Evolutionary conservation across 176 grass and related monocot genomes (phyloP).

Genomic region (Coix lacrymajobi): DNA sequence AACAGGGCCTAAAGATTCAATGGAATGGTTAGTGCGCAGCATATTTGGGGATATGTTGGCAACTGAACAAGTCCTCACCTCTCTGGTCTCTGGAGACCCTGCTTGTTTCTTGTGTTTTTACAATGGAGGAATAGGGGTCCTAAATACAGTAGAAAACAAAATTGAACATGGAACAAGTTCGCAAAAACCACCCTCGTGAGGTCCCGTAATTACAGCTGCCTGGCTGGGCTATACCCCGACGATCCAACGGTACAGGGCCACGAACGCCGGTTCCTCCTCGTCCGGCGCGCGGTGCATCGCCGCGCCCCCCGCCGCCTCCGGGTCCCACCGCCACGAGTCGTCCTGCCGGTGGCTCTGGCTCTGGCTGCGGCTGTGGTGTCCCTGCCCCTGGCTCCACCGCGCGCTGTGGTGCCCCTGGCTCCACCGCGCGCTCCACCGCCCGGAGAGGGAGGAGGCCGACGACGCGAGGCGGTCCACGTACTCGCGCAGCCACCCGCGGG

Average conservation of each 20-base stretch:
- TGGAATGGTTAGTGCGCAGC: too few species aligned
- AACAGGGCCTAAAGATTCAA: too few species aligned
- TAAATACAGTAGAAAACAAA: slow-evolving; percentile 12
- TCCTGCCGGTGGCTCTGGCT: slow-evolving; percentile 28
- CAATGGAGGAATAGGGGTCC: slow-evolving; percentile 3
- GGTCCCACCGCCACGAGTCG: slow-evolving; percentile 60
- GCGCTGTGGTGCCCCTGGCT: slow-evolving; percentile 48
- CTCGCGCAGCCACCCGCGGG: slow-evolving; percentile 77
- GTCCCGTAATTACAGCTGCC: slow-evolving; percentile 35
- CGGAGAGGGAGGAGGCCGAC: slow-evolving; percentile 64
- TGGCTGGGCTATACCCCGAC: slow-evolving; percentile 43
- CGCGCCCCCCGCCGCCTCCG: slow-evolving; percentile 28
- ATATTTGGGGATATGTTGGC: too few species aligned
- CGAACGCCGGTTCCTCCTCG: slow-evolving; percentile 42
- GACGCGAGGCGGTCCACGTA: slow-evolving; percentile 85
- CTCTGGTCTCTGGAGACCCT: not conserved
- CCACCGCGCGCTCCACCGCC: slow-evolving; percentile 72
- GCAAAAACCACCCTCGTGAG: slow-evolving; percentile 24
- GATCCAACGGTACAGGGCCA: slow-evolving; percentile 75
- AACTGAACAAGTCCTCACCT: too few species aligned
- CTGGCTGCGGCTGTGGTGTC: slow-evolving; percentile 23
- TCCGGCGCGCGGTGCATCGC: slow-evolving; percentile 12
- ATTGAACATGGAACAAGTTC: slow-evolving; percentile 12
- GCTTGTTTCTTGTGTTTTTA: slow-evolving; percentile 26
- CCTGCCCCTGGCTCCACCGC: slow-evolving; percentile 2